phyloP scores from a whole-genome alignment of 140 eudicot species.

The Bidens hawaiensis region DNA sequence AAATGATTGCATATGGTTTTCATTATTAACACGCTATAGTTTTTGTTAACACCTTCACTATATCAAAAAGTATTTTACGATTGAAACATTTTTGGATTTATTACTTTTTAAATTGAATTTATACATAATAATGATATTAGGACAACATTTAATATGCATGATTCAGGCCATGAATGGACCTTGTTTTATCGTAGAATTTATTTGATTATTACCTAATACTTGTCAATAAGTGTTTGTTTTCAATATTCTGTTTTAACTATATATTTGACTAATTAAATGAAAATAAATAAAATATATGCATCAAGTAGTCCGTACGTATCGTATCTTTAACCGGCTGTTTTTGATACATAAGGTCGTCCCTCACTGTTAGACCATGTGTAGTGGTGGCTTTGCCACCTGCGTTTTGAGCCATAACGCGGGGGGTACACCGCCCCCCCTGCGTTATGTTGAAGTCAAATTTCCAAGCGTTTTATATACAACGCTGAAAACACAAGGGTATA shows the following conservation, averaged over 20 bases:
- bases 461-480: too few species aligned
- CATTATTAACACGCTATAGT: neutral
- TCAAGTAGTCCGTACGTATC: neutral
- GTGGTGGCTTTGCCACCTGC: too few species aligned
- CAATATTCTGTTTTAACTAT: too few species aligned
- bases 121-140: neutral
- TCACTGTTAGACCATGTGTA: neutral
- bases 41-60: neutral
- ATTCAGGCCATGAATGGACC: neutral
- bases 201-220: slow-evolving; percentile 1
- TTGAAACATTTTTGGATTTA: neutral
- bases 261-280: neutral
- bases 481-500: too few species aligned
- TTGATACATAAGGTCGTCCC: neutral
- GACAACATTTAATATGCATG: slow-evolving; percentile 3
- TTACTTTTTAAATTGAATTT: neutral
- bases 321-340: neutral
- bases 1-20: neutral
- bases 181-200: slow-evolving; percentile 3
- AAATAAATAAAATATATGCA: neutral
- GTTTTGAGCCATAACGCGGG: too few species aligned
- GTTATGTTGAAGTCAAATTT: too few species aligned
- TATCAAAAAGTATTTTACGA: neutral
- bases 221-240: slow-evolving; percentile 8
- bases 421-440: too few species aligned